Conservation (phyloP, 169 alveolate genomes). For the Eimeria acervulina region DNA sequence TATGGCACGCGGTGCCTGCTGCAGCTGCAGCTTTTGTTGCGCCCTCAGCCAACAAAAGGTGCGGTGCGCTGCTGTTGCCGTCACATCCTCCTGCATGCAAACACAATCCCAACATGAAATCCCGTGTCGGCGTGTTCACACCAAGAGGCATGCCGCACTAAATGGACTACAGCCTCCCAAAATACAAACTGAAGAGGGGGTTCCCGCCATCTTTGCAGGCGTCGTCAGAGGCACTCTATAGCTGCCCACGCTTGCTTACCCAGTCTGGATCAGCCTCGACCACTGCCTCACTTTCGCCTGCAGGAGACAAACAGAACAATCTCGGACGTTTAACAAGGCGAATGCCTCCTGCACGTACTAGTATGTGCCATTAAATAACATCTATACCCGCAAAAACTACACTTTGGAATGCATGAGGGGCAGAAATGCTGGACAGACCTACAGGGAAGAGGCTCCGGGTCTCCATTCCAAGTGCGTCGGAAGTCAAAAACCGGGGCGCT, state of each 20-base stretch:
- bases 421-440: constrained; percentile 30
- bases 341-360: background rate
- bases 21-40: constrained; percentile 64
- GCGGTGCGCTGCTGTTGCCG: constrained; percentile 70
- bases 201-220: background rate
- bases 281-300: constrained; percentile 55
- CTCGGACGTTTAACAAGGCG: background rate
- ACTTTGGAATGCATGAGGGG: background rate
- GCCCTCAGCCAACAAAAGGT: constrained; percentile 62
- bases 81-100: constrained; percentile 60
- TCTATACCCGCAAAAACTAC: background rate
- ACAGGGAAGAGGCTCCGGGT: constrained; percentile 53
- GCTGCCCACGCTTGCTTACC: background rate
- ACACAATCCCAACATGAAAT: background rate
- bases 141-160: background rate
- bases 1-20: constrained; percentile 67
- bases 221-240: no score
- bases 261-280: constrained; percentile 51
- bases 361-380: background rate
- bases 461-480: constrained; percentile 54
- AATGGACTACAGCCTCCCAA: background rate
- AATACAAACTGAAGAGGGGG: background rate
- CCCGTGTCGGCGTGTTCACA: background rate
- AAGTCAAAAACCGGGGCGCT: constrained; percentile 26
- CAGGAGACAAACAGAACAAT: background rate